Conservation (phyloP, 768 basidiomycete species). For the Suillus subalutaceus region DNA sequence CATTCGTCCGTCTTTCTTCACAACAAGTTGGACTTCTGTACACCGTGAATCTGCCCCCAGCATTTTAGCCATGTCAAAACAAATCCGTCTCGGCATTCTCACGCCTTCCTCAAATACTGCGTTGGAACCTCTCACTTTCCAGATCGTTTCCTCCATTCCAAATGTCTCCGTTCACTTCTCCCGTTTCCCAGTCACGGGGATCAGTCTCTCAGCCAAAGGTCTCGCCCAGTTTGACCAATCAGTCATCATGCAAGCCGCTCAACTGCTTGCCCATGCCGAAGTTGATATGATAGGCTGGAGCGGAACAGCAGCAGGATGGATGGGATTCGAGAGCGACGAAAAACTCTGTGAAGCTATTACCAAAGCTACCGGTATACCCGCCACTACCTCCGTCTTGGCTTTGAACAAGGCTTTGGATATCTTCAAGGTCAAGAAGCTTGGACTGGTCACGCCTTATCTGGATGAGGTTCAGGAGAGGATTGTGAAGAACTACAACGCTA, state of each 20-base stretch:
- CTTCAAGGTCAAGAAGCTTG: slow-evolving; percentile 6
- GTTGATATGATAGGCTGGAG: slow-evolving; percentile 8
- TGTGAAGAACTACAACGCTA: not conserved
- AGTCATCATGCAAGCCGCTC: not conserved
- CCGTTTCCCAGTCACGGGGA: slow-evolving; percentile 1
- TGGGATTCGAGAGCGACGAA: not conserved
- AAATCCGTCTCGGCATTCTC: slow-evolving; percentile 6
- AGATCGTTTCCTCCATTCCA: not conserved
- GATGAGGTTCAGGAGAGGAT: slow-evolving; percentile 5
- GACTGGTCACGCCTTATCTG: slow-evolving; percentile 4
- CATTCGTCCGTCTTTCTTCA: not conserved
- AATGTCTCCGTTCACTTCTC: slow-evolving; percentile 5
- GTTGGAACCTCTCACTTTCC: slow-evolving; percentile 5
- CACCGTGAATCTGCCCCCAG: not conserved
- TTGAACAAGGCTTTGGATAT: slow-evolving; percentile 3
- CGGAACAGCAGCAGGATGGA: slow-evolving; percentile 6
- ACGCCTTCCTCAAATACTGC: slow-evolving; percentile 4
- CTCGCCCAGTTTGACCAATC: slow-evolving; percentile 4
- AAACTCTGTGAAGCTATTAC: slow-evolving; percentile 3
- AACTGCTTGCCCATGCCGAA: slow-evolving; percentile 1
- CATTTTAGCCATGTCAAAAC: not conserved
- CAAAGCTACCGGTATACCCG: not conserved
- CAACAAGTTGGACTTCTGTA: not conserved
- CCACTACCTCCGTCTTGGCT: slow-evolving; percentile 4
- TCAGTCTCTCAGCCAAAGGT: not conserved